Base-by-base conservation (phyloP, 192 early-diverging fungal genomes). In the Dissophora globulifera region DNA sequence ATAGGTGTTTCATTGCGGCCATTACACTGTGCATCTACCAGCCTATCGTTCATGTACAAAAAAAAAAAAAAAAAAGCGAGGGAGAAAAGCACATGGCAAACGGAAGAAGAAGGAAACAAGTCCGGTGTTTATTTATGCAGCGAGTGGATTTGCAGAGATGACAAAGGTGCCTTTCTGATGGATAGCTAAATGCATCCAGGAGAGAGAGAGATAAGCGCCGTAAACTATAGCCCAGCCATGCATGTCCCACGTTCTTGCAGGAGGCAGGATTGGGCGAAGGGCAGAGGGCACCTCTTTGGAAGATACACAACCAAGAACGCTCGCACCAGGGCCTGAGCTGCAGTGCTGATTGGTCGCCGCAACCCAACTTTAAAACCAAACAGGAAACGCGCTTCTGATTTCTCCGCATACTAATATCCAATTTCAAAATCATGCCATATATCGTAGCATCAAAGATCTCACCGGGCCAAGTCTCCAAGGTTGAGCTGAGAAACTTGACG, bases 391-490 rank as follows among this genome's bases (percentile, higher is more conserved):
- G 42, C 49, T 16, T 52, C 23, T 27, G 13, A 20, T 47, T 31
- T 43, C 9, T n/a, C n/a, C n/a, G n/a, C n/a, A n/a, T n/a, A n/a
- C n/a, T n/a, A n/a, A n/a, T n/a, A n/a, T n/a, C n/a, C n/a, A n/a
- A n/a, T n/a, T n/a, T n/a, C n/a, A n/a, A n/a, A n/a, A n/a, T n/a
- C n/a, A n/a, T n/a, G n/a, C n/a, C n/a, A n/a, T n/a, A n/a, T n/a
- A n/a, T n/a, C n/a, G n/a, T n/a, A 76, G 71, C 62, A 0, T 66
- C 71, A 16, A 60, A 35, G 29, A 47, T 50, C 8, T 48, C 62
- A 15, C 50, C 64, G 19, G 63, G 72, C 8, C 64, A 76, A 17
- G 50, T 76, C n/a, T 42, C 72, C 29, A 76, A 76, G 22, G 33
- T 66, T 12, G 61, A 62, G 40, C 45, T 76, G n/a, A 66, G 54